Conservation (phyloP, 176 grass and related monocot species). For the Calamus simplicifolius region DNA sequence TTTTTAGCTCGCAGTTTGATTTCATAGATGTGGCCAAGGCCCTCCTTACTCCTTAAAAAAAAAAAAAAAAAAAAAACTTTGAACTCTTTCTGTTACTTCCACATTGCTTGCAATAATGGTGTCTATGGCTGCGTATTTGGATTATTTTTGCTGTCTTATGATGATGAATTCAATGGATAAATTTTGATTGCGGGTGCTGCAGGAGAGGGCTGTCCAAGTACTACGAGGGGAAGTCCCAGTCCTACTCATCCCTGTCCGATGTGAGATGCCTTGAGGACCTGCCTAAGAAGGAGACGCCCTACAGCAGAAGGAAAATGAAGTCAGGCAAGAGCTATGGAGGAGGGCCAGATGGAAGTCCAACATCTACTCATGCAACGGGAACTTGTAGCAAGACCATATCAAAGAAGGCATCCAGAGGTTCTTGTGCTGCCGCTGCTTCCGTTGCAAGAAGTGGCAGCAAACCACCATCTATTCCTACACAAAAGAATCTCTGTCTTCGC, state of each 20-base stretch:
- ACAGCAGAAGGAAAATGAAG: constrained; percentile 55
- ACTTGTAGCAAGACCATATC: constrained; percentile 38
- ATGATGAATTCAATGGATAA: no score
- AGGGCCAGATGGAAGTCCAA: constrained; percentile 36
- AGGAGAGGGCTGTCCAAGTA: constrained; percentile 60
- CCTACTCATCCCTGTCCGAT: constrained; percentile 42
- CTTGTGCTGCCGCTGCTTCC: constrained; percentile 24
- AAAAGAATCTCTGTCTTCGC: constrained; percentile 6
- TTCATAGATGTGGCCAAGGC: no score
- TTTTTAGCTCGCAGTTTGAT: no score
- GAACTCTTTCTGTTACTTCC: no score
- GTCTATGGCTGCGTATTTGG: no score
- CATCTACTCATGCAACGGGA: constrained; percentile 17
- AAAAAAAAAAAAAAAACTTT: no score
- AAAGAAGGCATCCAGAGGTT: constrained; percentile 47
- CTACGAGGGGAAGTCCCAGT: constrained; percentile 64
- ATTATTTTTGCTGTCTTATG: no score
- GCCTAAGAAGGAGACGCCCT: constrained; percentile 40
- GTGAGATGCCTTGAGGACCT: constrained; percentile 42
- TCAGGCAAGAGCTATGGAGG: constrained; percentile 46
- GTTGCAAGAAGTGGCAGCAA: constrained; percentile 31
- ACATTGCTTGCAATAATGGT: no score
- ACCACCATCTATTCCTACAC: constrained; percentile 16
- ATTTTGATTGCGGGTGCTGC: not conserved
- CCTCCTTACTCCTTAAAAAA: no score